Evolutionary conservation across 2,329 filamentous ascomycete species (phyloP), one percentile per base, ranked within the genome.

Genomic region (Plectosphaerella plurivora): DNA sequence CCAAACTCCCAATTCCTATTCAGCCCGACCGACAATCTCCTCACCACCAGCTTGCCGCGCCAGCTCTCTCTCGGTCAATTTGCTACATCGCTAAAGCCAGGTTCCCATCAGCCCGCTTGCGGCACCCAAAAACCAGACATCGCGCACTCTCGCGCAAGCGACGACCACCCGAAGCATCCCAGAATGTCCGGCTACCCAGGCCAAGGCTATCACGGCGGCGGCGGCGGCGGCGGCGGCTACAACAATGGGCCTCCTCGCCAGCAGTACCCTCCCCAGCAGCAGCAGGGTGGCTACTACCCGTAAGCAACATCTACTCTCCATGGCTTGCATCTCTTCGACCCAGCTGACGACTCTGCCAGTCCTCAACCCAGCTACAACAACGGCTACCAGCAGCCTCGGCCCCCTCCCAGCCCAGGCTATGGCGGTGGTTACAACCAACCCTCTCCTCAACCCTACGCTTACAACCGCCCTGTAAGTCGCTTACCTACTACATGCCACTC

Each of bases 131-230:
- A 5, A 33, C 28, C 28, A 9, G 28, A 33, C 28, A 33, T 5
- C 11, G 28, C 28, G 11, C 11, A 33, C 8, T 9, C 8, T 33
- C 28, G 28, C 28, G 28, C 28, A 9, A 33, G 28, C 20, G 22
- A 41, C 22, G n/a, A 49, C 35, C 37, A 48, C 14, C 37, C 28
- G n/a, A 47, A 33, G 22, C 24, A n/a, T 46, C 11, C 51, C 55
- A 61, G 59, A 52, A 87, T 87, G 84, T 85, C 84, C 59, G 83
- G 81, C 63, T 87, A 84, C 65, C 81, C 81, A 58, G 76, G 77
- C 54, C 67, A 73, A 55, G 71, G 72, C 47, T 83, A 84, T 63
- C 71, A 75, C 53, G 72, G 72, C 65, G 77, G 77, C 57, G 71
- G 72, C 65, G 77, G 77, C 56, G 71, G 72, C 65, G 76, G 71